Percentiles rank a stretch among this genome's conserved stretches.
Evolutionary conservation across 2,329 filamentous ascomycete genomes (phyloP).

Genomic region (Hypoxylon sp.): DNA sequence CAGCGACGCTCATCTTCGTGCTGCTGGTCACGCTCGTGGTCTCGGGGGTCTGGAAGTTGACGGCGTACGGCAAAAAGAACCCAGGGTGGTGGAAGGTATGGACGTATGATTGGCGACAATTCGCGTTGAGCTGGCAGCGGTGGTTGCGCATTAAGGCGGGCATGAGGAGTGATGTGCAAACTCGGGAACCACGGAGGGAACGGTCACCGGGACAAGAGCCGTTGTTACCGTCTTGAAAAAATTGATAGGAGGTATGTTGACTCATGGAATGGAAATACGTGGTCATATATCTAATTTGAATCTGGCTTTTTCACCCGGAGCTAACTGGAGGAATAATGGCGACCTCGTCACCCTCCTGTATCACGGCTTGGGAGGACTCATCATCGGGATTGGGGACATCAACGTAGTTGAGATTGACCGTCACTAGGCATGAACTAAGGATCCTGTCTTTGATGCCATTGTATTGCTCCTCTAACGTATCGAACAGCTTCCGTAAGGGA

Average conservation of each 20-base stretch:
- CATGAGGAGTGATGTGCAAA: not conserved
- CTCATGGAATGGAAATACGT: not conserved
- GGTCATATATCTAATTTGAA: constrained; percentile 9
- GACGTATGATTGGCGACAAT: constrained; percentile 33
- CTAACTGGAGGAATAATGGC: constrained; percentile 90
- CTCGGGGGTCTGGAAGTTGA: constrained; percentile 22
- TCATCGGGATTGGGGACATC: constrained; percentile 68
- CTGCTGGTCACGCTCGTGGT: constrained; percentile 41
- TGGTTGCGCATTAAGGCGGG: not conserved
- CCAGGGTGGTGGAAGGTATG: constrained; percentile 51
- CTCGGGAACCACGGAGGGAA: not conserved
- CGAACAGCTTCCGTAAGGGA: constrained; percentile 71
- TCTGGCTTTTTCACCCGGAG: constrained; percentile 70
- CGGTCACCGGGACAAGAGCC: constrained; percentile 35
- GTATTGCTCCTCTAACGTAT: constrained; percentile 76
- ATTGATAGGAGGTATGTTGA: not conserved
- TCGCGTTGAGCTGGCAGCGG: constrained; percentile 1
- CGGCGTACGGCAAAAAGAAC: constrained; percentile 29
- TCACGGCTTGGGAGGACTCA: constrained; percentile 59
- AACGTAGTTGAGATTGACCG: constrained; percentile 85
- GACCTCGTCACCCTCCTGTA: constrained; percentile 83
- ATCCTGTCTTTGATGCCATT: constrained; percentile 76
- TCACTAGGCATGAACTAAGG: constrained; percentile 79
- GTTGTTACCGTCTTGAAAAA: constrained; percentile 32
- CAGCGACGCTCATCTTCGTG: constrained; percentile 46